Percentiles rank a stretch among this genome's conserved stretches.
phyloP scores from a whole-genome alignment of 164 flowering plant species.

The Saururus chinensis region DNA sequence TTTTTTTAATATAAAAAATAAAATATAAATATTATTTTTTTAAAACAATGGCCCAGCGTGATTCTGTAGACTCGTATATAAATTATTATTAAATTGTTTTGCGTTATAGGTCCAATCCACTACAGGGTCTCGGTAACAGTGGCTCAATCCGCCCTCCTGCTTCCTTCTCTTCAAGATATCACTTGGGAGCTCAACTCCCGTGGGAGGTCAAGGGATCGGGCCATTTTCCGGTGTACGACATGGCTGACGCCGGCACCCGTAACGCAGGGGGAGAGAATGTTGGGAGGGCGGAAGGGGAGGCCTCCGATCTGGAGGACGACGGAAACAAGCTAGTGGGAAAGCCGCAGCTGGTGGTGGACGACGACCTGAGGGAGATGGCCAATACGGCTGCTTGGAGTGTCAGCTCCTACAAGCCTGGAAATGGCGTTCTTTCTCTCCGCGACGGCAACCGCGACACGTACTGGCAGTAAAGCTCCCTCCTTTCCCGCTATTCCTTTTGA shows the following conservation, averaged over 20 bases:
- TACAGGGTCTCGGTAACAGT: too few relatives aligned
- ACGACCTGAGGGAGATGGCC: slow-evolving; percentile 76
- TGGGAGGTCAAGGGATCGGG: too few relatives aligned
- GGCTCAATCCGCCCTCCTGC: too few relatives aligned
- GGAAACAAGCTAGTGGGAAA: slow-evolving; percentile 48
- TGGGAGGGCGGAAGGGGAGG: neutral
- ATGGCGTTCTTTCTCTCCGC: slow-evolving; percentile 76
- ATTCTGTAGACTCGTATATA: too few relatives aligned
- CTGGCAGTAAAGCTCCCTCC: slow-evolving; percentile 56
- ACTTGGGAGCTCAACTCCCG: too few relatives aligned
- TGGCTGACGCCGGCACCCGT: neutral
- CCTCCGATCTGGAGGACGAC: slow-evolving; percentile 83
- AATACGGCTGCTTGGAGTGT: slow-evolving; percentile 97
- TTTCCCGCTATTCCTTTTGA: neutral
- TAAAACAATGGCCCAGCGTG: too few relatives aligned
- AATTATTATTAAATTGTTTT: too few relatives aligned
- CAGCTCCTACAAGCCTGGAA: slow-evolving; percentile 94
- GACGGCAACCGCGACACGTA: slow-evolving; percentile 82
- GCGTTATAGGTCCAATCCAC: too few relatives aligned
- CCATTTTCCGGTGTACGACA: too few relatives aligned
- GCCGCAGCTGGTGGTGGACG: slow-evolving; percentile 46
- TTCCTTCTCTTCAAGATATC: too few relatives aligned
- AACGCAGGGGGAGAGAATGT: neutral
- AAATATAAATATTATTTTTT: too few relatives aligned
- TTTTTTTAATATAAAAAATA: too few relatives aligned